Conservation (phyloP, 176 grass and related monocot genomes). For the Avena atlantica region DNA sequence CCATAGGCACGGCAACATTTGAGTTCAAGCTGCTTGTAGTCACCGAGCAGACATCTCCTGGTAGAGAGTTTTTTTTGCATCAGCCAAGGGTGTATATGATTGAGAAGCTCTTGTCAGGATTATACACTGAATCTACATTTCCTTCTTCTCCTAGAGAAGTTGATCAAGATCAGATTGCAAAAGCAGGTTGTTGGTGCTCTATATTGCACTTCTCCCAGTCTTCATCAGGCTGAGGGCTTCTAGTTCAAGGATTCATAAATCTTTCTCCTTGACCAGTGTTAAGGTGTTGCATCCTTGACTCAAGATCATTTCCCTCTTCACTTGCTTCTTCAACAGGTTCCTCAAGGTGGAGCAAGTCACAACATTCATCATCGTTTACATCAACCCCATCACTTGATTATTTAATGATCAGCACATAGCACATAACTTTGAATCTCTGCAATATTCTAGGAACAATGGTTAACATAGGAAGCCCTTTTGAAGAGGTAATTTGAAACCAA, state of each 20-base stretch:
- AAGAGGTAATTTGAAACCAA: not conserved
- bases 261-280: conserved; percentile 45
- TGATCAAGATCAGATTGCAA: conserved; percentile 57
- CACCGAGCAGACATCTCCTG: conserved; percentile 41
- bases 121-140: conserved; percentile 58
- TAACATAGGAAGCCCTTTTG: not conserved
- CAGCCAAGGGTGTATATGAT: conserved; percentile 34
- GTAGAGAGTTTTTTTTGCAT: conserved; percentile 52
- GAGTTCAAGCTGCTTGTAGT: conserved; percentile 49
- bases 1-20: too few species aligned
- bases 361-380: conserved; percentile 50
- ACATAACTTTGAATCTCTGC: conserved; percentile 45
- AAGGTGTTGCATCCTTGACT: conserved; percentile 52
- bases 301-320: conserved; percentile 43
- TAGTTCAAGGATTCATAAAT: conserved; percentile 49
- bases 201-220: not conserved
- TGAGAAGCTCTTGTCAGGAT: conserved; percentile 57
- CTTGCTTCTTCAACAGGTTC: conserved; percentile 42
- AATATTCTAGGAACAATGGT: conserved; percentile 27
- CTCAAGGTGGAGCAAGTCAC: conserved; percentile 30
- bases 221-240: not conserved
- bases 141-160: conserved; percentile 69
- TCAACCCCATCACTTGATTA: conserved; percentile 43
- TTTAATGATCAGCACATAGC: conserved; percentile 39
- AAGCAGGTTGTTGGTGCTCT: not conserved